Percentiles rank a stretch among this genome's conserved stretches.
These are phyloP conservation scores for Septoria petroselini DNA, from an alignment of 2,329 filamentous ascomycete species.

Conservation along the genomic window DNA sequence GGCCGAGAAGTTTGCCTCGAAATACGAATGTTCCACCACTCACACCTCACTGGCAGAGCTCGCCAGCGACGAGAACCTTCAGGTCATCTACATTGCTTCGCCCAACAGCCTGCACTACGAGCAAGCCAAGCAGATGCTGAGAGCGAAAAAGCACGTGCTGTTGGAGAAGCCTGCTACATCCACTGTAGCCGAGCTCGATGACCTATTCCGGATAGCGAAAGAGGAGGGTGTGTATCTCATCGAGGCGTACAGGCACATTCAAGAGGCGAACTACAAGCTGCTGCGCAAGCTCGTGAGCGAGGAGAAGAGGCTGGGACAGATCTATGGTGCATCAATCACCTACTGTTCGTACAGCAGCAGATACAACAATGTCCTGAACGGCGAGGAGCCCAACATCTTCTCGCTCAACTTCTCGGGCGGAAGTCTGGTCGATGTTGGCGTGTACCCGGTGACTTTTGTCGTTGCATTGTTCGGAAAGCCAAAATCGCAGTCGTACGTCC, in stretches of 20 bases:
- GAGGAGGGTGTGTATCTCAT: slow-evolving; percentile 45
- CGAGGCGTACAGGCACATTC: slow-evolving; percentile 51
- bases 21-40: slow-evolving; percentile 39
- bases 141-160: slow-evolving; percentile 49
- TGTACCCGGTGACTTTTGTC: slow-evolving; percentile 49
- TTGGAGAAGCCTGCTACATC: slow-evolving; percentile 51
- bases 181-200: slow-evolving; percentile 43
- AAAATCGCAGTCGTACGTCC: slow-evolving; percentile 42
- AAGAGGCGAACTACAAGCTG: slow-evolving; percentile 50
- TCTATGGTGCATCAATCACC: slow-evolving; percentile 47
- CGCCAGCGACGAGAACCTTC: slow-evolving; percentile 40
- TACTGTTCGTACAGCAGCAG: slow-evolving; percentile 47
- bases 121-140: slow-evolving; percentile 45
- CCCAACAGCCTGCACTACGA: slow-evolving; percentile 49
- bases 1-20: slow-evolving; percentile 44
- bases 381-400: slow-evolving; percentile 51
- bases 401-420: slow-evolving; percentile 48
- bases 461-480: slow-evolving; percentile 49
- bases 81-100: slow-evolving; percentile 50
- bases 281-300: slow-evolving; percentile 40
- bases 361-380: slow-evolving; percentile 48
- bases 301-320: slow-evolving; percentile 40
- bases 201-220: slow-evolving; percentile 44
- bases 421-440: slow-evolving; percentile 49
- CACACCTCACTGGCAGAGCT: slow-evolving; percentile 45